Evolutionary conservation across 2,329 filamentous ascomycete species (phyloP).

Genomic region (Fusarium solani-melongenae): DNA sequence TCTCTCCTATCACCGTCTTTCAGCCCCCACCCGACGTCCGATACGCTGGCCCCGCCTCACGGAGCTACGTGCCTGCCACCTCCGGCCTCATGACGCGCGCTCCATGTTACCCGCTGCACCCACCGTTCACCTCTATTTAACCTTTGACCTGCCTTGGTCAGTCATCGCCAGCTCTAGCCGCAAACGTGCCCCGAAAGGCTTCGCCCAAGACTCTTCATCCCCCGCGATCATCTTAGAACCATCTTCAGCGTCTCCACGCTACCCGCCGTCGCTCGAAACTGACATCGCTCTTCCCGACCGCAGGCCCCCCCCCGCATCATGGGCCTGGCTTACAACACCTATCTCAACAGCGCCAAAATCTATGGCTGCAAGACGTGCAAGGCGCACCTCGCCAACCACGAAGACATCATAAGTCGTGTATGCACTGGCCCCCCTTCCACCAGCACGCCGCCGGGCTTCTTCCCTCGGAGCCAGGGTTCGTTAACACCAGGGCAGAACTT

Average conservation of each 20-base stretch:
- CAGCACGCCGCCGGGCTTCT: neutral
- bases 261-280: neutral
- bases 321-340: conserved; percentile 92
- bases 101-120: conserved; percentile 10
- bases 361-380: conserved; percentile 97
- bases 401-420: conserved; percentile 95
- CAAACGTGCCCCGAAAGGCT: neutral
- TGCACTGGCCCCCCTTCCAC: conserved; percentile 43
- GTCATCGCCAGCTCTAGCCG: conserved; percentile 4
- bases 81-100: conserved; percentile 42
- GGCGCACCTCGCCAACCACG: conserved; percentile 92
- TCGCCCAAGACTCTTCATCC: neutral
- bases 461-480: neutral
- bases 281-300: neutral
- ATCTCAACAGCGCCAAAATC: conserved; percentile 86
- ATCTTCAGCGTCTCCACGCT: neutral
- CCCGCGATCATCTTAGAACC: neutral
- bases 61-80: conserved; percentile 12
- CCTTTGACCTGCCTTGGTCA: neutral
- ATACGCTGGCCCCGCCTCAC: conserved; percentile 22
- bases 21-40: conserved; percentile 11
- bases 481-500: conserved; percentile 76
- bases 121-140: conserved; percentile 8
- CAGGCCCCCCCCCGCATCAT: conserved; percentile 59
- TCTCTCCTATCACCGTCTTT: neutral